A percentile compares a stretch with the other conserved stretches of the same genome.
Conservation (phyloP, 805 yeast species). For the Zygosaccharomyces gambellarensis region DNA sequence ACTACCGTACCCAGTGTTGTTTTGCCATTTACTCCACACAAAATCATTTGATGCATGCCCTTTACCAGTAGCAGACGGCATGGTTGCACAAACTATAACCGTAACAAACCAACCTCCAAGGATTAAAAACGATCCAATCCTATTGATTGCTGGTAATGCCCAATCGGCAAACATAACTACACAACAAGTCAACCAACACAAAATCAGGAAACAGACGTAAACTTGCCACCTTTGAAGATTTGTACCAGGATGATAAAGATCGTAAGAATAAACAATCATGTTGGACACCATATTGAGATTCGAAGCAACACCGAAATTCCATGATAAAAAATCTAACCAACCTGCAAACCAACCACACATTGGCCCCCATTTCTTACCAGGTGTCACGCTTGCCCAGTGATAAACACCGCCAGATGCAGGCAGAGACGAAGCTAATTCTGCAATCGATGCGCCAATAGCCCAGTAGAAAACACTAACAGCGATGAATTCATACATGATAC, state of each 20-base stretch:
- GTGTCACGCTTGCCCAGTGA: slow-evolving; percentile 7
- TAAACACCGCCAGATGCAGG: slow-evolving; percentile 9
- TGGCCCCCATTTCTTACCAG: slow-evolving; percentile 7
- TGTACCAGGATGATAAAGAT: slow-evolving; percentile 5
- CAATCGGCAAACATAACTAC: slow-evolving; percentile 7
- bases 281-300: slow-evolving; percentile 3
- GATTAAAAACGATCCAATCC: slow-evolving; percentile 7
- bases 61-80: slow-evolving; percentile 6
- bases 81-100: slow-evolving; percentile 7
- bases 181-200: slow-evolving; percentile 7
- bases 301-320: slow-evolving; percentile 9
- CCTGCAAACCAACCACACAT: slow-evolving; percentile 11
- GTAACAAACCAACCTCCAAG: slow-evolving; percentile 10
- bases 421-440: slow-evolving; percentile 6
- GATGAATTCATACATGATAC: slow-evolving; percentile 7
- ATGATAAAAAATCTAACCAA: slow-evolving; percentile 7
- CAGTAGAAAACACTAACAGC: slow-evolving; percentile 8
- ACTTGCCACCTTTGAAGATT: slow-evolving; percentile 5
- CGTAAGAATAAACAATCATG: slow-evolving; percentile 7
- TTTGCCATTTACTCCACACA: slow-evolving; percentile 9
- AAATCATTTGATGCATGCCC: slow-evolving; percentile 5
- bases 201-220: slow-evolving; percentile 1
- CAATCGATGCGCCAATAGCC: slow-evolving; percentile 8
- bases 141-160: slow-evolving; percentile 7
- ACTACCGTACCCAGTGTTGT: slow-evolving; percentile 7